Evolutionary conservation across 257 asterid genomes (phyloP), one percentile per base, ranked within the genome.

Genomic region (Petrea volubilis): DNA sequence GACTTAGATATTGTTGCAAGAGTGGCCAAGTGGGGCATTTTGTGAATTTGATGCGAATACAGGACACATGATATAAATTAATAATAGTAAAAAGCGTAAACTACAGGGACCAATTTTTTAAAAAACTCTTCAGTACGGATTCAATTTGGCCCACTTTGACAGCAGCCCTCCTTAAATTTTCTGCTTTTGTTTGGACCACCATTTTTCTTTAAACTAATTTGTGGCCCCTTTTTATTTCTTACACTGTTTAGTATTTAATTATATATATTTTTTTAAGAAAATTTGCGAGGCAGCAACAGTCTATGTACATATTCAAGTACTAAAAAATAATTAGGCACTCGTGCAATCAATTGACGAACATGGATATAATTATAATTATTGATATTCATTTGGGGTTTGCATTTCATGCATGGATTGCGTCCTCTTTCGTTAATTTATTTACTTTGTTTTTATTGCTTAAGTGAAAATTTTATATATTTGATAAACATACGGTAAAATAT

Each of bases 171-270:
- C 77, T 74, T 69, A 65, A 74, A 28, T 59, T 79, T 74, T 65
- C 77, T 79, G 79, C 62, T 58, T 64, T 63, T 56, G 61, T 74
- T 20, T 57, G 83, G 77, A 79, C 83, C 83, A 74, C 77, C 49
- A 33, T 38, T 51, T 58, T 59, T 36, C 17, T 49, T 9, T 41
- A 21, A 68, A 53, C 62, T 24, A 63, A 71, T 57, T 57, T 25
- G 60, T 64, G 59, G 65, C 61, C 71, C 38, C 23, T 12, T n/a
- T n/a, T 0, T n/a, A n/a, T 21, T n/a, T 33, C 34, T 2, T 27
- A 3, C 17, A 23, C 10, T 43, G 15, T 11, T 60, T 20, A 21
- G 13, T 18, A 44, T 46, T 47, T 25, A 7, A 21, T 41, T 63
- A 21, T 38, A 5, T 3, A 23, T 21, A n/a, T 36, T 38, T 5